These are phyloP conservation scores for Perkinsus marinus DNA, from an alignment of 169 alveolate species.

Conservation along the genomic window DNA sequence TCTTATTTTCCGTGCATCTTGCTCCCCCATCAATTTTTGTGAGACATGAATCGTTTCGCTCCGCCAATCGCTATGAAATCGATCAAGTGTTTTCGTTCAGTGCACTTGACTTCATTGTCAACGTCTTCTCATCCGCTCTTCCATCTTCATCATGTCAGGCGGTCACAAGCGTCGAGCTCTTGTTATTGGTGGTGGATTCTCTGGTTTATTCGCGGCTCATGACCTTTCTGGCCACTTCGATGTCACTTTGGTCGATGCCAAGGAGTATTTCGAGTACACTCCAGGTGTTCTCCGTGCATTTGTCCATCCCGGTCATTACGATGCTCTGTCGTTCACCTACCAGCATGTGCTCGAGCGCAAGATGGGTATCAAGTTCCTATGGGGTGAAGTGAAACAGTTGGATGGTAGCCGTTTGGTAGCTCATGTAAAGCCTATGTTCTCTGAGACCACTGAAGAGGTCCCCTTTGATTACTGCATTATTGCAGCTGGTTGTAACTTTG, in stretches of 20 bases:
- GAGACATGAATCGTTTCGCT: background rate
- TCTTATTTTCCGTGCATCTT: background rate
- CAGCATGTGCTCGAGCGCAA: constrained; percentile 22
- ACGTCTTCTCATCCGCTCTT: background rate
- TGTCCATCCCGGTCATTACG: constrained; percentile 22
- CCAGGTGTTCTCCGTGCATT: constrained; percentile 26
- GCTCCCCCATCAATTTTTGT: background rate
- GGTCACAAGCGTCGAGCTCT: background rate
- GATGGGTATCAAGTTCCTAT: constrained; percentile 24
- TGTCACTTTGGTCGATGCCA: constrained; percentile 12
- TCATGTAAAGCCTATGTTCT: background rate
- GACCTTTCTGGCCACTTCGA: constrained; percentile 10
- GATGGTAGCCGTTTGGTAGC: background rate
- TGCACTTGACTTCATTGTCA: background rate
- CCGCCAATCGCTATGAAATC: background rate
- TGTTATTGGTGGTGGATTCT: constrained; percentile 13
- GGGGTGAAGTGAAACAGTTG: constrained; percentile 21
- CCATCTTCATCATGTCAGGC: background rate
- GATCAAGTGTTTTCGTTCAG: background rate
- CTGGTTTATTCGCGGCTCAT: constrained; percentile 11
- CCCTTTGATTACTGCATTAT: constrained; percentile 28
- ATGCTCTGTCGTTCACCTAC: constrained; percentile 18
- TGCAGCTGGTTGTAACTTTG: constrained; percentile 21
- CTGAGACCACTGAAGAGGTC: constrained; percentile 12
- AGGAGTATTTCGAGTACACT: constrained; percentile 9